Evolutionary conservation across 2,329 filamentous ascomycete genomes (phyloP).

Genomic region (Anthostomella pinea): DNA sequence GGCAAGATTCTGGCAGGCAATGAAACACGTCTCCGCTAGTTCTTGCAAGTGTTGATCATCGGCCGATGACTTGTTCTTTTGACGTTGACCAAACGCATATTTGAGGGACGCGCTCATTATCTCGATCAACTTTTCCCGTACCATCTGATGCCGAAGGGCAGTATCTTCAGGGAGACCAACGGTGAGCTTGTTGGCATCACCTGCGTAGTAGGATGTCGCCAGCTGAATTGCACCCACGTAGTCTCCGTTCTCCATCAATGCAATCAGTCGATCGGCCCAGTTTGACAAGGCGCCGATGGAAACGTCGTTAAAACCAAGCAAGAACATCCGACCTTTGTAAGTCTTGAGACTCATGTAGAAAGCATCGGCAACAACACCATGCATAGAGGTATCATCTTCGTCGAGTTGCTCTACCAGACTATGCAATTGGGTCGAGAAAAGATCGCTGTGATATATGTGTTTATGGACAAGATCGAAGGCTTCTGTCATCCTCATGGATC

Average conservation of each 20-base stretch:
- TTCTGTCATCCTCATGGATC: constrained; percentile 85
- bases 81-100: constrained; percentile 74
- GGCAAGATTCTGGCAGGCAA: constrained; percentile 73
- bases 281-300: constrained; percentile 91
- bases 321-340: constrained; percentile 90
- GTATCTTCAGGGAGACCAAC: constrained; percentile 89
- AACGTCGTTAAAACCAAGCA: constrained; percentile 90
- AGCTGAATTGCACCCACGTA: constrained; percentile 88
- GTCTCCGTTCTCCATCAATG: constrained; percentile 95
- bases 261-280: constrained; percentile 91
- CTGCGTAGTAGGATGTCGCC: constrained; percentile 88
- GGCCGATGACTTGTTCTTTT: constrained; percentile 43
- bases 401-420: constrained; percentile 83
- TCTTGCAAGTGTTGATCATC: constrained; percentile 66
- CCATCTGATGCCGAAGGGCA: constrained; percentile 70
- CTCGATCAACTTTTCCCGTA: constrained; percentile 84
- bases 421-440: constrained; percentile 86
- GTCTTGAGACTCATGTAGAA: constrained; percentile 97
- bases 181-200: constrained; percentile 88
- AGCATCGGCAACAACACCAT: constrained; percentile 93
- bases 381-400: constrained; percentile 83
- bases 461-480: constrained; percentile 89
- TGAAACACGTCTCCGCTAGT: constrained; percentile 78
- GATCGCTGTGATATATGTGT: constrained; percentile 85
- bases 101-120: constrained; percentile 91